Conservation (phyloP, 108 stramenopile species). For the Thalassiosira profunda region DNA sequence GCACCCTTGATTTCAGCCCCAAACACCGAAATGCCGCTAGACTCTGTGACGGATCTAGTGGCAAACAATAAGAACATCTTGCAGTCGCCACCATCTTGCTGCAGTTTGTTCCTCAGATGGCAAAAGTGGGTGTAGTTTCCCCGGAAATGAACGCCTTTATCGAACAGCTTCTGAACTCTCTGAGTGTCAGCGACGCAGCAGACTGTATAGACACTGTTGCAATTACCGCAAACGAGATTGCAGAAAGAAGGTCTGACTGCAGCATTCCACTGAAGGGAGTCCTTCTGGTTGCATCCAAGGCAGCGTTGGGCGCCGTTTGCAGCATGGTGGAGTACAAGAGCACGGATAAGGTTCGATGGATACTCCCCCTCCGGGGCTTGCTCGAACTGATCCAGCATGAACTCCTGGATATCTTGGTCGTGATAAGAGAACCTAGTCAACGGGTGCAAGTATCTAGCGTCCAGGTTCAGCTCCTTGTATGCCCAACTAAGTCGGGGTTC, state of each 20-base stretch:
- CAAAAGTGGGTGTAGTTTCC: constrained; percentile 20
- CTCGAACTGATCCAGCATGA: constrained; percentile 2
- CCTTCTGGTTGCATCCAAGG: not conserved
- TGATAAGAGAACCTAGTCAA: constrained; percentile 7
- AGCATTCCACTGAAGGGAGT: constrained; percentile 10
- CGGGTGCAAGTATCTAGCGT: not conserved
- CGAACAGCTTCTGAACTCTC: constrained; percentile 6
- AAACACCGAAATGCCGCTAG: not conserved
- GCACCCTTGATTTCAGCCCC: constrained; percentile 17
- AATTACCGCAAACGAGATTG: constrained; percentile 14
- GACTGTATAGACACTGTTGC: constrained; percentile 11
- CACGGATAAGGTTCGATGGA: constrained; percentile 5
- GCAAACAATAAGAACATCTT: constrained; percentile 18
- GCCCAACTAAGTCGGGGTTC: not conserved
- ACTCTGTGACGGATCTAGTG: not conserved
- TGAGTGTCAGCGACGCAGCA: not conserved
- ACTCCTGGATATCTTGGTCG: not conserved
- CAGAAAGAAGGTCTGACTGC: constrained; percentile 8
- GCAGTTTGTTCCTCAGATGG: not conserved
- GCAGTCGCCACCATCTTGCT: not conserved
- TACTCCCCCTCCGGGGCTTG: constrained; percentile 4
- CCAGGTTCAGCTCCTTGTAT: not conserved
- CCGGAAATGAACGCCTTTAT: constrained; percentile 3
- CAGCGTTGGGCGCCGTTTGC: not conserved
- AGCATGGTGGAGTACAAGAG: constrained; percentile 5